phyloP scores from a whole-genome alignment of 2,329 filamentous ascomycete species.

The Pleoardoris graminearum region DNA sequence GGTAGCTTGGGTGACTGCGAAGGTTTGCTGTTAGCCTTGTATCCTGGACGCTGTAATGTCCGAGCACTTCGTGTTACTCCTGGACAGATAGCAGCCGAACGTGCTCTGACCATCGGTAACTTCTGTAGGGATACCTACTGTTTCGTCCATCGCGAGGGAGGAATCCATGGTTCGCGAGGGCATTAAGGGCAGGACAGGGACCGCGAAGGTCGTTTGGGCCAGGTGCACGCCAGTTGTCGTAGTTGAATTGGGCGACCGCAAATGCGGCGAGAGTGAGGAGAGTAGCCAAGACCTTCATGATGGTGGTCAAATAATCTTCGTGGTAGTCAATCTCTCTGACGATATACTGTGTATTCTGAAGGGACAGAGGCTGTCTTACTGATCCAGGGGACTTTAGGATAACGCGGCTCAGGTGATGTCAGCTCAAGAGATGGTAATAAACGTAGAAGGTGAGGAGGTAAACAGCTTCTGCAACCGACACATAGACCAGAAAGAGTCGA shows the following conservation, averaged over 20 bases:
- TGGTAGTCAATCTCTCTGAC: neutral
- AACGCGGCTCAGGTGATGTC: no score
- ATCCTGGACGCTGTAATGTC: neutral
- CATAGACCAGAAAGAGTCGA: no score
- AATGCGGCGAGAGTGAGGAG: neutral
- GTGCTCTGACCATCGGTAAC: neutral
- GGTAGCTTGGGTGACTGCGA: constrained; percentile 23
- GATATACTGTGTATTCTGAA: no score
- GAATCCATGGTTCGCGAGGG: constrained; percentile 38
- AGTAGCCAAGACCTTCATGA: constrained; percentile 1
- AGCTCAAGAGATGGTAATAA: no score
- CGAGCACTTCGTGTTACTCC: neutral
- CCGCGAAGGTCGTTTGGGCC: constrained; percentile 20
- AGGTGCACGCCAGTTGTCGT: constrained; percentile 8
- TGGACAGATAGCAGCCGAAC: neutral
- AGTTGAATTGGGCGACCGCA: constrained; percentile 1
- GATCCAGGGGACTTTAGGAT: no score
- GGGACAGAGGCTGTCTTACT: no score
- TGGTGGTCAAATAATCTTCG: neutral
- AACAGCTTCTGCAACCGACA: no score
- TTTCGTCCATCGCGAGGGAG: constrained; percentile 35
- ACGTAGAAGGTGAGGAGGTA: no score
- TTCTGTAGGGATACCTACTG: neutral
- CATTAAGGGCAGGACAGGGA: constrained; percentile 38
- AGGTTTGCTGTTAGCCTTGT: no score